Evolutionary conservation across 2,329 filamentous ascomycete genomes (phyloP), one percentile per base, ranked within the genome.

Genomic region (Colletotrichum sp.): DNA sequence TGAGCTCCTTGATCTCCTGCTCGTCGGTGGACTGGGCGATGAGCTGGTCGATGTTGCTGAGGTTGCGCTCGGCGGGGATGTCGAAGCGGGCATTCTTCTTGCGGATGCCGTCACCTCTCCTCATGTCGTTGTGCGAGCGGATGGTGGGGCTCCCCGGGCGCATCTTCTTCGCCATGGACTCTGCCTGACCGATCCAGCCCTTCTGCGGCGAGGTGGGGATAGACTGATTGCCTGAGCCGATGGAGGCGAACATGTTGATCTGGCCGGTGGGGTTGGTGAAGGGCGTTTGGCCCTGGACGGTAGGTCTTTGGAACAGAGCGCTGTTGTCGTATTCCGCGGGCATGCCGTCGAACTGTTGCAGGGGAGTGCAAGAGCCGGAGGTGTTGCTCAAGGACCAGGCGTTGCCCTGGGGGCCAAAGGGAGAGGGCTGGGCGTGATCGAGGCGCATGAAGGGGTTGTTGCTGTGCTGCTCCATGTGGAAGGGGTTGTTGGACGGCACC

Each of bases 81-180:
- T 98, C 96, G 84, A 98, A 98, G 78, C 96, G 94, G 77, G 96
- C 95, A 81, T 98, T 99, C 93, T 98, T 98, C 92, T 99, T 99
- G 80, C 97, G 92, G 84, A 98, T 97, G 75, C 97, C 95, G 78
- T 97, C 95, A 70, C 95, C 92, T 78, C 94, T 90, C 75, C 91
- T 89, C 83, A 94, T 87, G 70, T 96, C 93, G 75, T 95, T 95
- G 86, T 94, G 93, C 78, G 90, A 93, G 81, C 92, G 91, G 83
- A 93, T 90, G 69, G 90, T 87, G 33, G 94, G 91, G 83, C 91
- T 96, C 81, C 90, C 90, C 55, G 91, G 90, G 38, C 86, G 88
- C 88, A 93, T 92, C 78, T 90, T 88, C 84, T 91, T 92, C 74
- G 85, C 84, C 82, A 89, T 85, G 65, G 84, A 82, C 77, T 89